phyloP scores from a whole-genome alignment of 2,329 filamentous ascomycete species.

The Fusarium sp. region DNA sequence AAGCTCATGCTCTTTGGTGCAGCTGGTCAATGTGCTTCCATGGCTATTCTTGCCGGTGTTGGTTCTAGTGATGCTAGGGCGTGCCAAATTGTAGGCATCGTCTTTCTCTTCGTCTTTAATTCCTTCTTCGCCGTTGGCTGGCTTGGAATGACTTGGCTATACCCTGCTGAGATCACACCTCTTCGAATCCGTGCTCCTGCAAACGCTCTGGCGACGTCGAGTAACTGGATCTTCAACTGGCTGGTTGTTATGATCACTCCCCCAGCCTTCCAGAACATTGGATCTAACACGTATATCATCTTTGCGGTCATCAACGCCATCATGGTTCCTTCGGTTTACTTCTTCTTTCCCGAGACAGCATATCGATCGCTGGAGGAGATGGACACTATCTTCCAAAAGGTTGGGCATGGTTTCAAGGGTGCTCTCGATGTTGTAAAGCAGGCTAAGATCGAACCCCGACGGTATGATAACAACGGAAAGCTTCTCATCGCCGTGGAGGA shows the following conservation, averaged over 20 bases:
- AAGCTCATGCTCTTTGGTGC: constrained; percentile 79
- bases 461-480: constrained; percentile 71
- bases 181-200: constrained; percentile 74
- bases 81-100: constrained; percentile 71
- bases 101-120: constrained; percentile 74
- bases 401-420: constrained; percentile 55
- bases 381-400: constrained; percentile 73
- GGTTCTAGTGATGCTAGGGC: constrained; percentile 62
- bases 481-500: constrained; percentile 63
- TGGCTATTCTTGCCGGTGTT: constrained; percentile 72
- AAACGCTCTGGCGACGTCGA: constrained; percentile 66
- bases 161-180: constrained; percentile 75
- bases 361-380: constrained; percentile 75
- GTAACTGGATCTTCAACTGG: constrained; percentile 75
- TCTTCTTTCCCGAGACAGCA: constrained; percentile 75
- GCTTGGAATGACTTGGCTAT: constrained; percentile 72
- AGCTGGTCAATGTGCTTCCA: constrained; percentile 70
- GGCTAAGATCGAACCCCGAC: constrained; percentile 62
- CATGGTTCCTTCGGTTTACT: constrained; percentile 69
- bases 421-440: constrained; percentile 55
- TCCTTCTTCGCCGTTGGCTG: constrained; percentile 71
- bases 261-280: constrained; percentile 68
- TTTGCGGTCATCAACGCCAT: constrained; percentile 75
- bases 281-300: constrained; percentile 71
- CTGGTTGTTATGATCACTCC: constrained; percentile 73